Evolutionary conservation across 2,329 filamentous ascomycete genomes (phyloP).

Genomic region (Penicillium sp.): DNA sequence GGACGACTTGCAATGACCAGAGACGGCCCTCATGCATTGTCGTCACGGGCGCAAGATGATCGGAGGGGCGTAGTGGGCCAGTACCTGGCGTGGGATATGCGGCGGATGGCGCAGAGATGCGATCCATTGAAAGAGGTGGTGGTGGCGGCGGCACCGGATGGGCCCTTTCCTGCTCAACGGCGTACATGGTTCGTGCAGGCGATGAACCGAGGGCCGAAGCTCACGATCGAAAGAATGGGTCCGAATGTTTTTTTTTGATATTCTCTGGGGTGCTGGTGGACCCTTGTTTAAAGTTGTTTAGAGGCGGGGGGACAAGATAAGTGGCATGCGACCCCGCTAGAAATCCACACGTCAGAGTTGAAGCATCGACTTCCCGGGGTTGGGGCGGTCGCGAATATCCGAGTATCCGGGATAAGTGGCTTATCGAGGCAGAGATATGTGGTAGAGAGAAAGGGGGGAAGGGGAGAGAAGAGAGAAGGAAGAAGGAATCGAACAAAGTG

Average conservation of each 20-base stretch:
- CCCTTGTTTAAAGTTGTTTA: background rate
- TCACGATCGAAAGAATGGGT: conserved; percentile 12
- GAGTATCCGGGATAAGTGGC: conserved; percentile 1
- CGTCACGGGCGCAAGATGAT: conserved; percentile 41
- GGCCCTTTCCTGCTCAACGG: conserved; percentile 37
- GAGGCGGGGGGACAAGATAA: conserved; percentile 10
- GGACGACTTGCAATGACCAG: conserved; percentile 72
- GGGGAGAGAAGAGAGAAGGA: background rate
- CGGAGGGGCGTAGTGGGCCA: conserved; percentile 31
- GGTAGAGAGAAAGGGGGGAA: conserved; percentile 1
- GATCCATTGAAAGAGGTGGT: conserved; percentile 43
- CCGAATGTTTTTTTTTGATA: conserved; percentile 1
- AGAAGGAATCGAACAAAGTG: conserved; percentile 2
- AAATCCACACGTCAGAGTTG: conserved; percentile 28
- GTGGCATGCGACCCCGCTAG: conserved; percentile 27
- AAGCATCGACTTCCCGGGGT: conserved; percentile 27
- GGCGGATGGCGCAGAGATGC: conserved; percentile 36
- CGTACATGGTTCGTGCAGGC: conserved; percentile 37
- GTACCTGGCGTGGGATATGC: conserved; percentile 38
- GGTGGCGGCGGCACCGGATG: conserved; percentile 36
- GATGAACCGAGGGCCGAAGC: conserved; percentile 24
- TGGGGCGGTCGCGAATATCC: conserved; percentile 11
- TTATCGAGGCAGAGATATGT: background rate
- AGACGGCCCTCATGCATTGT: conserved; percentile 45
- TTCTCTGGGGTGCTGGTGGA: background rate